A percentile compares a stretch with the other conserved stretches of the same genome.
Evolutionary conservation across 108 stramenopile genomes (phyloP).

Genomic region (Cylindrotheca closterium): DNA sequence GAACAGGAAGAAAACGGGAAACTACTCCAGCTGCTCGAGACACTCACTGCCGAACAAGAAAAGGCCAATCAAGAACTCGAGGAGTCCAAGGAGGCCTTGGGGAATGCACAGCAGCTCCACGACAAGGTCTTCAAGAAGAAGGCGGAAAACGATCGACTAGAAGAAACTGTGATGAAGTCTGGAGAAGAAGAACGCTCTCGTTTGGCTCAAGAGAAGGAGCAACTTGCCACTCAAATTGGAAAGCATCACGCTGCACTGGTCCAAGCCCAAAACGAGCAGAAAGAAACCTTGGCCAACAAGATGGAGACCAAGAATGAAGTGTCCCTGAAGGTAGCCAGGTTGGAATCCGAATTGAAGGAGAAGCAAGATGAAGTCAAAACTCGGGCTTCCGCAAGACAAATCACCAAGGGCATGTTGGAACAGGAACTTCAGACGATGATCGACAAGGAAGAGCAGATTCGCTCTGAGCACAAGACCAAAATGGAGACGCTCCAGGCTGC

Average conservation of each 20-base stretch:
- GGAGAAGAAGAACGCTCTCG: constrained; percentile 21
- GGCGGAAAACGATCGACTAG: constrained; percentile 1
- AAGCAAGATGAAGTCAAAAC: background rate
- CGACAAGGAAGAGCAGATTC: constrained; percentile 28
- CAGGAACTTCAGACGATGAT: constrained; percentile 23
- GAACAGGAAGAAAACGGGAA: constrained; percentile 6
- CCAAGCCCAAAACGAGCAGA: constrained; percentile 21
- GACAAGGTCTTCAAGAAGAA: constrained; percentile 29
- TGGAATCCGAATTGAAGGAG: background rate
- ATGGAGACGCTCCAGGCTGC: constrained; percentile 22
- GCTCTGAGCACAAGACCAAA: constrained; percentile 35
- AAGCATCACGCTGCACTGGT: constrained; percentile 24
- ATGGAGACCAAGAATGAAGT: constrained; percentile 14
- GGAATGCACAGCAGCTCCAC: background rate
- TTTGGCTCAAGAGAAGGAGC: constrained; percentile 15
- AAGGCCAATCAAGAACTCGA: constrained; percentile 16
- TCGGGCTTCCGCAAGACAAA: background rate
- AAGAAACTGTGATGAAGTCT: constrained; percentile 24
- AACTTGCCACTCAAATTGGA: constrained; percentile 30
- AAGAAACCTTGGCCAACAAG: constrained; percentile 25
- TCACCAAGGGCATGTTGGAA: constrained; percentile 6
- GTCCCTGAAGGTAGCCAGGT: constrained; percentile 7
- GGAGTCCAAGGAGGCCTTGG: constrained; percentile 11
- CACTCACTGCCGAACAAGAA: constrained; percentile 10
- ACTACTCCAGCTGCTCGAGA: constrained; percentile 8